Evolutionary conservation across 2,329 filamentous ascomycete genomes (phyloP).

Genomic region (Scytalidium lignicola): DNA sequence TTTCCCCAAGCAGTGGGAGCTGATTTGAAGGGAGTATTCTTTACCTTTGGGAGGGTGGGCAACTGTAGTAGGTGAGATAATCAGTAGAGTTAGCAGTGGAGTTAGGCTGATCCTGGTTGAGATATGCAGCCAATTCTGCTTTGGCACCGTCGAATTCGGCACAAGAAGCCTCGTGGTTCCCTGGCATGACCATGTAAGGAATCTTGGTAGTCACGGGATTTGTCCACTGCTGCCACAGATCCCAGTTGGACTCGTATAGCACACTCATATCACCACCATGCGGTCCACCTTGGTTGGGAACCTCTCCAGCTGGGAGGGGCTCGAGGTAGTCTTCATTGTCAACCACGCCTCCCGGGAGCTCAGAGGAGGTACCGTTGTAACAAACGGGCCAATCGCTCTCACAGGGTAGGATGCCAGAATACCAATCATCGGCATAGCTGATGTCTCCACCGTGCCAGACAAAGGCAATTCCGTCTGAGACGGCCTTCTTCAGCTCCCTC

Average conservation of each 20-base stretch:
- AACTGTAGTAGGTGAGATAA: constrained; percentile 43
- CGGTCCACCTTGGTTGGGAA: constrained; percentile 36
- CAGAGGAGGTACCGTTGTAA: constrained; percentile 40
- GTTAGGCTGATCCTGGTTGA: constrained; percentile 38
- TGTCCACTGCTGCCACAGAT: constrained; percentile 50
- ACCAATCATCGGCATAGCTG: constrained; percentile 45
- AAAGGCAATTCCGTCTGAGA: constrained; percentile 36
- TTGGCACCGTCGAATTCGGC: constrained; percentile 4
- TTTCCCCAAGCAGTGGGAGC: background rate
- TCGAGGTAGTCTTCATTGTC: constrained; percentile 30
- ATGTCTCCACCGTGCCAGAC: constrained; percentile 48
- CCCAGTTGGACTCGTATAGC: constrained; percentile 47
- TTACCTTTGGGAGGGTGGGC: constrained; percentile 41
- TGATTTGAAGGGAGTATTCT: background rate
- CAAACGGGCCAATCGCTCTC: constrained; percentile 39
- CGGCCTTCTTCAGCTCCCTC: background rate
- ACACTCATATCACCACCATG: constrained; percentile 2
- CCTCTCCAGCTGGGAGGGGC: constrained; percentile 41
- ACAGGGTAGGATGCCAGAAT: constrained; percentile 40
- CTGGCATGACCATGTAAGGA: constrained; percentile 47
- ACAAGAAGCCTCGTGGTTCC: constrained; percentile 51
- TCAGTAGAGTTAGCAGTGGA: constrained; percentile 27
- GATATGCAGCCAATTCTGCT: constrained; percentile 33
- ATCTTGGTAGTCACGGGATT: constrained; percentile 48
- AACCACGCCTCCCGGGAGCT: background rate